phyloP scores from a whole-genome alignment of 257 asterid genomes.

The Nicotiana tabacum region DNA sequence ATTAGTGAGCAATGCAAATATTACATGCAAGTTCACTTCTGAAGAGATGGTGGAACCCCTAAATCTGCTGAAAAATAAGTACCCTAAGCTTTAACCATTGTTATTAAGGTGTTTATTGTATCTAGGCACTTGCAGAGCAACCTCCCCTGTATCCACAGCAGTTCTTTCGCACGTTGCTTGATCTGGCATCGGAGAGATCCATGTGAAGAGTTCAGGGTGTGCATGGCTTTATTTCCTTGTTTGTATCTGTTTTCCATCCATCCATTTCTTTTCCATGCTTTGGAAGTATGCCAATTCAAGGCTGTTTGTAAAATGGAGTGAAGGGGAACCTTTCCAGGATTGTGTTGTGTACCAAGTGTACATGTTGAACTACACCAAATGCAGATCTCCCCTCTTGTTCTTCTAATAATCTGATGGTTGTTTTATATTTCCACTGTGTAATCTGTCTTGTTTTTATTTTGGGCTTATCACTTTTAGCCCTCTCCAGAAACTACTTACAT shows the following conservation, averaged over 20 bases:
- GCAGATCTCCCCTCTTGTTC: neutral
- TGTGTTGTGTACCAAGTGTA: neutral
- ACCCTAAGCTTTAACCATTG: too few species aligned
- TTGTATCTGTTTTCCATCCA: neutral
- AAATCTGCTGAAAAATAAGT: neutral
- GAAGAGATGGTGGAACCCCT: neutral
- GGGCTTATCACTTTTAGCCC: too few species aligned
- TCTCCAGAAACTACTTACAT: too few species aligned
- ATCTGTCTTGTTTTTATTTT: neutral
- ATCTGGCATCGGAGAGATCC: conserved; percentile 55
- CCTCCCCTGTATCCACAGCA: conserved; percentile 81
- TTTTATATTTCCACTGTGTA: neutral
- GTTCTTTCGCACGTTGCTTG: conserved; percentile 73
- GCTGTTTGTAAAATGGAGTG: neutral
- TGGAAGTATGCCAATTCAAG: neutral
- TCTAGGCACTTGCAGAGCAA: conserved; percentile 72
- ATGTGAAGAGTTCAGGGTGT: conserved; percentile 9
- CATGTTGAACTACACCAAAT: neutral
- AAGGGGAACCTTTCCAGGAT: neutral
- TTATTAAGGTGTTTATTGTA: neutral
- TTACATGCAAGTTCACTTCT: neutral
- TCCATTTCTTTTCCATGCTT: neutral
- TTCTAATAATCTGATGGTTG: neutral
- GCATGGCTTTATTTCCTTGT: neutral
- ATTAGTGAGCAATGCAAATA: neutral